Evolutionary conservation across 75 land plant genomes (phyloP), one percentile per base, ranked within the genome.

Genomic region (Cryptomeria japonica): DNA sequence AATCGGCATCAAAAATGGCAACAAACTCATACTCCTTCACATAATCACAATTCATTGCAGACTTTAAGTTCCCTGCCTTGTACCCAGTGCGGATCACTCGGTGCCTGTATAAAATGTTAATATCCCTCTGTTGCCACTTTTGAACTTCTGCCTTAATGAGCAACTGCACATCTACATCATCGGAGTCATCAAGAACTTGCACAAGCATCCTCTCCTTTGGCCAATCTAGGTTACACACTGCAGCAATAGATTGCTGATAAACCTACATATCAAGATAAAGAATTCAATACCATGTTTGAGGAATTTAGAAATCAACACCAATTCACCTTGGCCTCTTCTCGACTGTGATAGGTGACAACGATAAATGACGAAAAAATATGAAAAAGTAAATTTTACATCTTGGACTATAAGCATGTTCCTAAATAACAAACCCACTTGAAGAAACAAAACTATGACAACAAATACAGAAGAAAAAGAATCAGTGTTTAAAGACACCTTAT

Each of bases 1-100:
- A 95, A 89, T 95, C 96, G 3, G 96, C 96, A 92, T 95, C 96
- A 89, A 95, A 94, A 10, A 95, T 95, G 18, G 95, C 92, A 19
- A 95, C 96, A 85, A 92, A 95, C 77, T 95, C 96, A 80, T 94
- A 95, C 84, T 94, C 94, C 85, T 92, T 92, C 49, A 95, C 96
- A 87, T 95, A 95, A 46, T 92, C 92, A 83, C 96, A 92, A 51
- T 78, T 55, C 96, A 95, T 93, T 31, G 95, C 96, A 31, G 96
- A 90, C 37, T 92, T 94, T 46, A 94, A 90, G 88, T 94, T 94
- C 78, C 96, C 96, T 76, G 94, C 95, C 85, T 95, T 94, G 83
- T 95, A 95, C 53, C 96, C 96, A 88, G 92, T 88, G 4, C 96
- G 90, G 41, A 90, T 76, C 55, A 92, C 83, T 5, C 96, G 95